These are phyloP conservation scores for Nannochloropsis gaditana DNA, from an alignment of 108 stramenopile genomes.

Conservation along the genomic window DNA sequence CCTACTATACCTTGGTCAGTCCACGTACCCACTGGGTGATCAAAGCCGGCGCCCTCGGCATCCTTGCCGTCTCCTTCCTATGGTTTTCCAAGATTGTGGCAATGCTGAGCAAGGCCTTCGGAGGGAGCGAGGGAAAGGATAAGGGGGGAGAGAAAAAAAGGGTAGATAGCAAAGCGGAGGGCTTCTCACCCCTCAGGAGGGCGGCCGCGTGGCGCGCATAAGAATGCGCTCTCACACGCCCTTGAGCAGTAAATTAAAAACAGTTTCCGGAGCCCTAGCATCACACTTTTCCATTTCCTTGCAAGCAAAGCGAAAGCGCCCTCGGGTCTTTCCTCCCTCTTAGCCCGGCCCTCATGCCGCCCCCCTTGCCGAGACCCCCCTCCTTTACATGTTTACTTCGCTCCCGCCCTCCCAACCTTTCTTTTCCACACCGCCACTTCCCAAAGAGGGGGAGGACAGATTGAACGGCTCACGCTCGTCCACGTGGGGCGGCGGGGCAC, in stretches of 20 bases:
- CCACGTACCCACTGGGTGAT: neutral
- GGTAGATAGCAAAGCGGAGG: neutral
- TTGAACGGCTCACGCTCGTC: too few species aligned
- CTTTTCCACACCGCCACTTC: neutral
- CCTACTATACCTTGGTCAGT: neutral
- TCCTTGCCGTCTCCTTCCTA: neutral
- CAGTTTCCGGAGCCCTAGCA: too few species aligned
- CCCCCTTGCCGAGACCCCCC: too few species aligned
- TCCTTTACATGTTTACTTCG: neutral
- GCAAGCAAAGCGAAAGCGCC: too few species aligned
- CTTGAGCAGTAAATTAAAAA: too few species aligned
- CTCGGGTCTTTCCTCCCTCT: too few species aligned
- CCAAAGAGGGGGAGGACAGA: neutral
- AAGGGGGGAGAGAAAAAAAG: neutral
- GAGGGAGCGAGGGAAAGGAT: neutral
- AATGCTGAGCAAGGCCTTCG: neutral
- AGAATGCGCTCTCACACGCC: too few species aligned
- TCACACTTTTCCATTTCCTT: too few species aligned
- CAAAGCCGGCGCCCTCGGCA: neutral
- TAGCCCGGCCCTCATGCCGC: too few species aligned
- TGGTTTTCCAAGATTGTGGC: slow-evolving; percentile 20
- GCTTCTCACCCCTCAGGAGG: too few species aligned
- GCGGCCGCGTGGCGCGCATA: too few species aligned
- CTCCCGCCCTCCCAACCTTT: neutral
- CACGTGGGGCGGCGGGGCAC: too few species aligned